Evolutionary conservation across 2,329 filamentous ascomycete genomes (phyloP).

Genomic region (Furcasterigmium sp.): DNA sequence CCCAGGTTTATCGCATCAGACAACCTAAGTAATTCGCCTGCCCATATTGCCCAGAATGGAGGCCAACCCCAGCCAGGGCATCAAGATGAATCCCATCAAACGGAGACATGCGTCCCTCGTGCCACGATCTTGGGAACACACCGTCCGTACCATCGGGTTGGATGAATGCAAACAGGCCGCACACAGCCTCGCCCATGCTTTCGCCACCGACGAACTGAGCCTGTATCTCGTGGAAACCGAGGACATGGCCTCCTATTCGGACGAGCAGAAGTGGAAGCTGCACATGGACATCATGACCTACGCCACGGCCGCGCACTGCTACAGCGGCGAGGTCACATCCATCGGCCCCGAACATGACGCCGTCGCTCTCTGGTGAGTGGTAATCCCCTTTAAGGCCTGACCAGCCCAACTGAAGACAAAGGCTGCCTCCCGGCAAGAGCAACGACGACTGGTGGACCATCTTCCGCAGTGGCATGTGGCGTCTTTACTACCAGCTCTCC

Average conservation of each 20-base stretch:
- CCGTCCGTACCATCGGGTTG: slow-evolving; percentile 58
- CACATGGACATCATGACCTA: slow-evolving; percentile 76
- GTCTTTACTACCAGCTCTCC: slow-evolving; percentile 69
- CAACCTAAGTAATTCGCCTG: slow-evolving; percentile 1
- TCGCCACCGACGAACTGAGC: slow-evolving; percentile 68
- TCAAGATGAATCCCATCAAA: slow-evolving; percentile 8
- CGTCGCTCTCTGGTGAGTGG: slow-evolving; percentile 73
- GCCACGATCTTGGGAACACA: slow-evolving; percentile 45
- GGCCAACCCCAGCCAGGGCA: slow-evolving; percentile 14
- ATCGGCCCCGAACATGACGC: slow-evolving; percentile 72
- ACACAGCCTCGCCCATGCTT: slow-evolving; percentile 68
- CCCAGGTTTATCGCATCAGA: background rate
- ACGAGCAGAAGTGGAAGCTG: slow-evolving; percentile 68
- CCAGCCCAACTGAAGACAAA: slow-evolving; percentile 23
- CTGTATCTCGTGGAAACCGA: slow-evolving; percentile 70
- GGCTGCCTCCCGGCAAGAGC: slow-evolving; percentile 70
- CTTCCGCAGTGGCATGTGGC: slow-evolving; percentile 72
- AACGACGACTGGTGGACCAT: slow-evolving; percentile 69
- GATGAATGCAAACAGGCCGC: slow-evolving; percentile 68
- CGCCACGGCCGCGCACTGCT: slow-evolving; percentile 68
- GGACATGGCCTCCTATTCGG: slow-evolving; percentile 56
- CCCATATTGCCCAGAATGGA: slow-evolving; percentile 27
- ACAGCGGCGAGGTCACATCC: slow-evolving; percentile 68
- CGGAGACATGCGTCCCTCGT: slow-evolving; percentile 37
- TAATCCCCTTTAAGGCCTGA: too few species aligned